phyloP scores from a whole-genome alignment of 768 basidiomycete species.

The Rhizopogon sp. region DNA sequence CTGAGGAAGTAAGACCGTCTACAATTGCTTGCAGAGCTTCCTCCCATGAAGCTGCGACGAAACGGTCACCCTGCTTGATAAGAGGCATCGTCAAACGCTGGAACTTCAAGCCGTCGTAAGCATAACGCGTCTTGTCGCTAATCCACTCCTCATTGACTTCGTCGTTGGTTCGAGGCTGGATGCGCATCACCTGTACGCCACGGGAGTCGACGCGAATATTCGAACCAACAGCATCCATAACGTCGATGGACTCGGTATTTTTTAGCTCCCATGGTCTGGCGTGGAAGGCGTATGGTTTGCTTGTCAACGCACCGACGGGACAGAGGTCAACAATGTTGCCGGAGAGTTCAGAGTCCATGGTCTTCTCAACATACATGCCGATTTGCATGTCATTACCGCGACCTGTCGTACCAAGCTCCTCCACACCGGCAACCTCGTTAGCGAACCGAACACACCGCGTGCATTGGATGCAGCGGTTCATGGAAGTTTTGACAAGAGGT shows the following conservation, averaged over 20 bases:
- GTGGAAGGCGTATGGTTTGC: conserved; percentile 97
- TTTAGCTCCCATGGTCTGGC: conserved; percentile 98
- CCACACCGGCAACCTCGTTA: conserved; percentile 98
- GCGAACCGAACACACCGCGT: conserved; percentile 99
- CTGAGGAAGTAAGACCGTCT: conserved; percentile 72
- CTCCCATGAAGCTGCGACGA: conserved; percentile 88
- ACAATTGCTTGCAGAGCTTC: conserved; percentile 76
- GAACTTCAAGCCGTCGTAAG: conserved; percentile 92
- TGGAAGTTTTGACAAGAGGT: conserved; percentile 95
- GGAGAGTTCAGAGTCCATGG: conserved; percentile 94
- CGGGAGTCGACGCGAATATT: conserved; percentile 97
- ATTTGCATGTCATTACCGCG: conserved; percentile 99
- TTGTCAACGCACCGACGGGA: conserved; percentile 96
- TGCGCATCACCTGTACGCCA: conserved; percentile 94
- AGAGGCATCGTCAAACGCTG: conserved; percentile 93
- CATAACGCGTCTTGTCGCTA: conserved; percentile 96
- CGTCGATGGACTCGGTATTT: conserved; percentile 95
- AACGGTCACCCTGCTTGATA: conserved; percentile 87
- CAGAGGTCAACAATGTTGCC: conserved; percentile 97
- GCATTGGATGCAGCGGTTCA: conserved; percentile 99
- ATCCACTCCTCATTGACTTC: conserved; percentile 99
- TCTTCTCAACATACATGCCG: conserved; percentile 97
- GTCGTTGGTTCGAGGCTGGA: conserved; percentile 95
- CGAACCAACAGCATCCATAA: conserved; percentile 91
- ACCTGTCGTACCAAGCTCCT: conserved; percentile 95